These are phyloP conservation scores for Nicotiana rustica DNA, from an alignment of 305 asterid genomes.

Conservation along the genomic window DNA sequence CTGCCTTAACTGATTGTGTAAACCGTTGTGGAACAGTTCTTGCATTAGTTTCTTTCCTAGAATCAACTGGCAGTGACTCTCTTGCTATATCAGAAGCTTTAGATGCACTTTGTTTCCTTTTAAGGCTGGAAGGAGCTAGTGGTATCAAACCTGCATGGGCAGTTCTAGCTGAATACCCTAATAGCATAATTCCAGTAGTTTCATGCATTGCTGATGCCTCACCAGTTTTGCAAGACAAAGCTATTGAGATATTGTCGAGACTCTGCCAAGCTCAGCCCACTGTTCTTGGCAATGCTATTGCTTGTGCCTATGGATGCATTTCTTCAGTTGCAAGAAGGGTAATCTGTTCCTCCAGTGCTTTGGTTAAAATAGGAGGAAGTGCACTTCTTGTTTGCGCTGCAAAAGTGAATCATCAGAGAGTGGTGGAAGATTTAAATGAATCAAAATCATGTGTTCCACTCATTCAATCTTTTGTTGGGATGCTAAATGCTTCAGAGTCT, in stretches of 20 bases:
- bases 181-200: conserved; percentile 81
- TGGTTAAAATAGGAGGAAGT: conserved; percentile 91
- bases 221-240: conserved; percentile 87
- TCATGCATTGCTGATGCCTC: conserved; percentile 83
- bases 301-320: conserved; percentile 81
- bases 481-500: conserved; percentile 67
- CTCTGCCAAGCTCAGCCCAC: conserved; percentile 76
- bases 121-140: conserved; percentile 66
- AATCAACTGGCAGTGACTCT: conserved; percentile 70
- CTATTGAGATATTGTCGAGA: conserved; percentile 81
- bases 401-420: conserved; percentile 80
- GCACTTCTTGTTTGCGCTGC: conserved; percentile 89
- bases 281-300: conserved; percentile 75
- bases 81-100: conserved; percentile 82
- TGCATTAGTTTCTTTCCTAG: conserved; percentile 89
- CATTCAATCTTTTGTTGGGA: conserved; percentile 83
- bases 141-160: conserved; percentile 90
- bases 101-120: conserved; percentile 85
- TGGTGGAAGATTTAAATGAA: conserved; percentile 77
- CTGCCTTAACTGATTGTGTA: conserved; percentile 70
- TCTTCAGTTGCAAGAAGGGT: conserved; percentile 79
- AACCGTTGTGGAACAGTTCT: conserved; percentile 92
- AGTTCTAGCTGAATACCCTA: conserved; percentile 90
- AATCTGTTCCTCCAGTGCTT: conserved; percentile 62
- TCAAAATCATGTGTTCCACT: conserved; percentile 69